Base-by-base conservation (phyloP, 2,329 filamentous ascomycete genomes). In the Ceratocystis papillata region DNA sequence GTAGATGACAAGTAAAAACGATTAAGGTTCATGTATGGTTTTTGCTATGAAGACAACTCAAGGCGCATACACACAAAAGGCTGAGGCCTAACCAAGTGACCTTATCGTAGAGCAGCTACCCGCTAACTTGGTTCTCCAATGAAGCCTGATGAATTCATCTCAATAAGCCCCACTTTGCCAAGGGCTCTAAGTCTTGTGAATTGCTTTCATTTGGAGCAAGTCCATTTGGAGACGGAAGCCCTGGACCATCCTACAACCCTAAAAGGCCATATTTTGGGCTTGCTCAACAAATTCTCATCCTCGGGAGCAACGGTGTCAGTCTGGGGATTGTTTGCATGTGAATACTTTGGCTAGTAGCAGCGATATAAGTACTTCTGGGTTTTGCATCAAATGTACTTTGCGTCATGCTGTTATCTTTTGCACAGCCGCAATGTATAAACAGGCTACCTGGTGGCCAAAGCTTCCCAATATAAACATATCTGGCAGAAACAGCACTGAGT, bases 141-240 rank as follows among this genome's bases (percentile, higher is more conserved):
- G 4, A 41, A 41, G 10, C 15, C 8, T 28, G n/a, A 8, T 17
- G 15, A 6, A 7, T 37, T 20, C 55, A 37, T 37, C 20, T 20
- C 28, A 20, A 5, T 37, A n/a, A 59, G 15, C 55, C 17, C 55
- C 55, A 59, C 12, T 59, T 59, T 33, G 55, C 55, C 55, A 59
- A 59, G 55, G 55, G 17, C 20, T n/a, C 55, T 15, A 25, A 41
- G 37, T 41, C 3, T 22, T 50, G 22, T 53, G 15, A 59, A 15
- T 20, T 37, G 55, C n/a, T 59, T 37, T 59, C 6, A 20, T 15
- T 59, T 59, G 55, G 55, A 59, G 55, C n/a, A 59, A 59, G 33
- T 5, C n/a, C 12, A 10, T 22, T 50, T 50, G 48, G 48, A 50
- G n/a, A 10, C 20, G 1, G 17, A 8, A 10, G 48, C 4, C 7